Evolutionary conservation across 176 grass and related monocot genomes (phyloP).

Genomic region (Oryza australiensis): DNA sequence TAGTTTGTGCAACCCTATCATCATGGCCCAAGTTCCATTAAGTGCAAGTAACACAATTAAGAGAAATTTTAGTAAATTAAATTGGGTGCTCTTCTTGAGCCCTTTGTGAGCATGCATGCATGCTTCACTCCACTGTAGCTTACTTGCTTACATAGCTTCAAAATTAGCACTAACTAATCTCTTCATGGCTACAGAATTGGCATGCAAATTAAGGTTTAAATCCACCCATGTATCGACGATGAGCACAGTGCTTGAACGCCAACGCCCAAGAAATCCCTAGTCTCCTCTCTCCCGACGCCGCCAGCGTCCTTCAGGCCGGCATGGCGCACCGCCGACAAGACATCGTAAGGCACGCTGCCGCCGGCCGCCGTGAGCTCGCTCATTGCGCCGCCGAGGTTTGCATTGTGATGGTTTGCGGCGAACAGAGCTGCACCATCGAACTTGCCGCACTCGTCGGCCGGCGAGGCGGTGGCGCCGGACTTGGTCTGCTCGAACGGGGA

Average conservation of each 20-base stretch:
- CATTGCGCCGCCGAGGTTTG: slow-evolving; percentile 26
- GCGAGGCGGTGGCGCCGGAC: neutral
- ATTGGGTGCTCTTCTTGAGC: neutral
- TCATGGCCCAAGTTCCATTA: neutral
- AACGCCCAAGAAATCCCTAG: slow-evolving; percentile 91
- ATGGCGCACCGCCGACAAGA: slow-evolving; percentile 43
- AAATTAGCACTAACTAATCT: slow-evolving; percentile 29
- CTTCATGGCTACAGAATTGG: slow-evolving; percentile 3
- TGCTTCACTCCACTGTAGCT: neutral
- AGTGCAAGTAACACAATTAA: slow-evolving; percentile 17
- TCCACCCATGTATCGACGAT: slow-evolving; percentile 68
- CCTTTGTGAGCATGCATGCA: slow-evolving; percentile 22
- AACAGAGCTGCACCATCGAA: slow-evolving; percentile 33
- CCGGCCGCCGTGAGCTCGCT: slow-evolving; percentile 35
- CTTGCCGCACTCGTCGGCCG: slow-evolving; percentile 44
- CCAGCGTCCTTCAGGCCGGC: slow-evolving; percentile 42
- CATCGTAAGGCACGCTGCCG: slow-evolving; percentile 48
- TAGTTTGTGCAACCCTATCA: neutral
- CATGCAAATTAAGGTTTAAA: slow-evolving; percentile 37
- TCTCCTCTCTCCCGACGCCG: slow-evolving; percentile 49
- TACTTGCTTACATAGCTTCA: slow-evolving; percentile 22
- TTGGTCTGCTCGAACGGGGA: slow-evolving; percentile 41
- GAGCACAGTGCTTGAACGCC: slow-evolving; percentile 77
- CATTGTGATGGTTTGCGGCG: slow-evolving; percentile 27
- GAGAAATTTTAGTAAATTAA: neutral